A percentile compares a stretch with the other conserved stretches of the same genome.
Evolutionary conservation across 768 basidiomycete species (phyloP).

Genomic region (Macrocybe gigantea): DNA sequence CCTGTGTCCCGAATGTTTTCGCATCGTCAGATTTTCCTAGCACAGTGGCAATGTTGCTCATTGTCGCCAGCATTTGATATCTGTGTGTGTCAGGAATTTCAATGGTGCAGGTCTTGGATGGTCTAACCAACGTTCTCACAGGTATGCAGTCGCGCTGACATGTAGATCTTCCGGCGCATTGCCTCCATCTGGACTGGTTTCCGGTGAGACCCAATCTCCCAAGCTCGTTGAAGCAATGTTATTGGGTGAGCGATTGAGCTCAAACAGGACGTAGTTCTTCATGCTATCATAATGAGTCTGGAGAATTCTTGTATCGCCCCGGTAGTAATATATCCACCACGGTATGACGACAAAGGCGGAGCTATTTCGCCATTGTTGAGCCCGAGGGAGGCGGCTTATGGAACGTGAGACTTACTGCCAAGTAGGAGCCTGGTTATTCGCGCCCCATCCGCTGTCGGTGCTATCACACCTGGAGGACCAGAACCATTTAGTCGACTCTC

Average conservation of each 20-base stretch:
- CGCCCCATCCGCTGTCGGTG: conserved; percentile 23
- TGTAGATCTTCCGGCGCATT: conserved; percentile 24
- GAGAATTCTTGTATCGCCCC: conserved; percentile 19
- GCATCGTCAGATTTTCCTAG: conserved; percentile 18
- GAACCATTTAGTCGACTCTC: conserved; percentile 17
- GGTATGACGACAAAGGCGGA: conserved; percentile 24
- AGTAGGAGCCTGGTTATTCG: conserved; percentile 24
- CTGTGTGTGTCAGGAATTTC: conserved; percentile 7
- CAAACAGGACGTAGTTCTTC: conserved; percentile 23
- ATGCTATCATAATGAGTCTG: conserved; percentile 20
- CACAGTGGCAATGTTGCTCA: conserved; percentile 17
- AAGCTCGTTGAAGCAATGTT: conserved; percentile 18
- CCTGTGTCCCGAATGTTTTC: conserved; percentile 16
- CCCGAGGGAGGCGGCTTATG: neutral
- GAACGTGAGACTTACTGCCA: conserved; percentile 21
- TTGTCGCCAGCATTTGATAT: conserved; percentile 21
- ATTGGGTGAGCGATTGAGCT: conserved; percentile 21
- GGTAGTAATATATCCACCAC: conserved; percentile 22
- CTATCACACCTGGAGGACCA: conserved; percentile 20
- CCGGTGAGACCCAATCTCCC: conserved; percentile 39
- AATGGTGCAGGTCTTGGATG: neutral
- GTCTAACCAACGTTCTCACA: conserved; percentile 12
- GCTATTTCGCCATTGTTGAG: conserved; percentile 3
- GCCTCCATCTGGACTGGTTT: conserved; percentile 31
- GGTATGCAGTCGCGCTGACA: conserved; percentile 21